phyloP scores from a whole-genome alignment of 2,329 filamentous ascomycete genomes.

The Curvularia sp. region DNA sequence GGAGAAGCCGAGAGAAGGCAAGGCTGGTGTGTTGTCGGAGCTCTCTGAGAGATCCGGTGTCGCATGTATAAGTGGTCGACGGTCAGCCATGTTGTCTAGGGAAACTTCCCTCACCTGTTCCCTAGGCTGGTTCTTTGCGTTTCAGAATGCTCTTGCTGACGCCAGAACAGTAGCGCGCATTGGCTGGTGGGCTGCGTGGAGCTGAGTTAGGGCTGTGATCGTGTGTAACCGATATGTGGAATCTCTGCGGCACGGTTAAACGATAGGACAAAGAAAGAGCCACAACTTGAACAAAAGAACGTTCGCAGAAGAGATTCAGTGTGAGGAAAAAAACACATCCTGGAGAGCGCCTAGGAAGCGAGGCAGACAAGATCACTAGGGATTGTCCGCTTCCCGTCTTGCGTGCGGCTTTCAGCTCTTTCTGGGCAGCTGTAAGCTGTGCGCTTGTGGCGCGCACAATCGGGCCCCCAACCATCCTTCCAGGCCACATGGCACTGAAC shows the following conservation, averaged over 20 bases:
- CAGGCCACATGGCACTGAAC: constrained; percentile 8
- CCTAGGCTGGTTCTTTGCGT: constrained; percentile 17
- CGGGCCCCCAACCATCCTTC: constrained; percentile 16
- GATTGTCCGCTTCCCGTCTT: constrained; percentile 6
- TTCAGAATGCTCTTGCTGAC: constrained; percentile 25
- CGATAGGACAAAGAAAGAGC: background rate
- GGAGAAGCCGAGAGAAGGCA: constrained; percentile 39
- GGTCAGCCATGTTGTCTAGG: constrained; percentile 39
- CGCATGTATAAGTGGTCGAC: constrained; percentile 40
- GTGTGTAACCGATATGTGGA: constrained; percentile 8
- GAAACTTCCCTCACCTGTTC: constrained; percentile 5
- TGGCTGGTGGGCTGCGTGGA: constrained; percentile 8
- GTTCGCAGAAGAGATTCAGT: background rate
- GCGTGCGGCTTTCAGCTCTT: constrained; percentile 17
- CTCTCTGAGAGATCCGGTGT: constrained; percentile 37
- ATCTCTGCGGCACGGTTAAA: constrained; percentile 3
- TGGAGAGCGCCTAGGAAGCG: constrained; percentile 3
- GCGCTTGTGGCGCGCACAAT: constrained; percentile 16
- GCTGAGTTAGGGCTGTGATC: constrained; percentile 2
- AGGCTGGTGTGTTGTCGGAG: constrained; percentile 35
- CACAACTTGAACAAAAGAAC: background rate
- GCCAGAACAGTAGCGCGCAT: constrained; percentile 4
- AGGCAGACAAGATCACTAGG: constrained; percentile 7
- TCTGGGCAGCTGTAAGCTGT: constrained; percentile 16
- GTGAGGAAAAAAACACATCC: background rate